Evolutionary conservation across 1,284 basidiomycete species (phyloP), one percentile per base, ranked within the genome.

Genomic region (Ceratobasidium sp.): DNA sequence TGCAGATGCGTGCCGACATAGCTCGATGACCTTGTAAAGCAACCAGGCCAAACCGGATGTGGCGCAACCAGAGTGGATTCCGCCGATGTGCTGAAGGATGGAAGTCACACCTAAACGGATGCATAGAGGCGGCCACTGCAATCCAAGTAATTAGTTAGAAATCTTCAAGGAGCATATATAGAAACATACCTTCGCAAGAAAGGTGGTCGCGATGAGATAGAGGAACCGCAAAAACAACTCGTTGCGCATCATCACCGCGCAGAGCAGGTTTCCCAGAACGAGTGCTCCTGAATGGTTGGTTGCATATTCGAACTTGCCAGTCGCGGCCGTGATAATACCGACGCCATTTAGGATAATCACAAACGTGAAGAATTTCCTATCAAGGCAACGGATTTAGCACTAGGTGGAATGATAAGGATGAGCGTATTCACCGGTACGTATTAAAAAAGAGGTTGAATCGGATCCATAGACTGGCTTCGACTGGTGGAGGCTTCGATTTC

Each of bases 11-110:
- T 89, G 80, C 63, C 85, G 83, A 78, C 88, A 85, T 64, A 89
- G 85, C 55, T 84, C 77, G 21, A 83, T 80, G 43, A 90, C 82
- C 79, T 88, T 88, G 75, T 86, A 84, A 26, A 90, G 79, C 62
- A 91, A 81, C 90, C 76, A 88, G 87, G 47, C 88, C 87, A 77
- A 62, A 71, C 89, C 89, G 16, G 89, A 89, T 21, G 88, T 79
- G 0, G 89, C 89, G 76, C 91, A 92, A 14, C 90, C 90, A 62
- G 87, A 87, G 77, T 92, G 91, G 74, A 92, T 91, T 30, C 91
- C 91, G 46, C 91, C 91, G 44, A 92, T 85, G 81, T 92, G 91
- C 85, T 91, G 78, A 21, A 91, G 82, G 8, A 82, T 81, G 0
- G 89, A 90, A 18, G 89, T 90, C 75, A 87, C 88, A 28, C 80